Evolutionary conservation across 2,329 filamentous ascomycete species (phyloP), one percentile per base, ranked within the genome.

Genomic region (Trichoderma sp.): DNA sequence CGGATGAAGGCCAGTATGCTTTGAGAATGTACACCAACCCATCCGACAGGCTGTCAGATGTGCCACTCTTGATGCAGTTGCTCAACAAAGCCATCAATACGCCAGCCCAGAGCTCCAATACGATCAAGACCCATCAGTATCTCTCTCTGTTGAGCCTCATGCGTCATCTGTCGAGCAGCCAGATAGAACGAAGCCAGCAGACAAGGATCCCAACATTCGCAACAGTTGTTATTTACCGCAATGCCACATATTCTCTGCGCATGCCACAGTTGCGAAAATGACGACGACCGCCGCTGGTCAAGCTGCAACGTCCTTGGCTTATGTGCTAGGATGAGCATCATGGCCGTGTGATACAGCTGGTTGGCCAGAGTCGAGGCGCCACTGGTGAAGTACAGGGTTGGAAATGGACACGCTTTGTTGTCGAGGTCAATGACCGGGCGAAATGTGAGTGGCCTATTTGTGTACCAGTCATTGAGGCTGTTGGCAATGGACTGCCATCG

Each of bases 161-260:
- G 47, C 7, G 58, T 61, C 58, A 61, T 61, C 10, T 39, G 21
- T 9, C 48, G 58, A 7, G 58, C 58, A 28, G 47, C 58, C 2
- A 52, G 24, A 24, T 61, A 61, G 39, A 61, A 61, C 0, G 58
- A 61, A 9, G 58, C 39, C 3, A 61, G 14, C n/a, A 61, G 58
- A 41, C 58, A 61, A 28, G 47, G 58, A n/a, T 61, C 58, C 58
- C 58, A 61, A 3, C 58, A 61, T 52, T 61, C 58, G 21, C 34
- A 24, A 28, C 58, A 34, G 43, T 61, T 61, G 24, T 61, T 61
- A 7, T 52, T 61, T 15, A 52, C 41, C 34, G 58, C 6, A 26
- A 61, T 61, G 21, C 58, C 34, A 5, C 58, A 61, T 51, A 61
- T 52, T 7, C 58, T 61, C 14, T 52, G 58, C 7, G 47, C 58